These are phyloP conservation scores for Auricularia heimuer DNA, from an alignment of 768 basidiomycete genomes.

Conservation along the genomic window DNA sequence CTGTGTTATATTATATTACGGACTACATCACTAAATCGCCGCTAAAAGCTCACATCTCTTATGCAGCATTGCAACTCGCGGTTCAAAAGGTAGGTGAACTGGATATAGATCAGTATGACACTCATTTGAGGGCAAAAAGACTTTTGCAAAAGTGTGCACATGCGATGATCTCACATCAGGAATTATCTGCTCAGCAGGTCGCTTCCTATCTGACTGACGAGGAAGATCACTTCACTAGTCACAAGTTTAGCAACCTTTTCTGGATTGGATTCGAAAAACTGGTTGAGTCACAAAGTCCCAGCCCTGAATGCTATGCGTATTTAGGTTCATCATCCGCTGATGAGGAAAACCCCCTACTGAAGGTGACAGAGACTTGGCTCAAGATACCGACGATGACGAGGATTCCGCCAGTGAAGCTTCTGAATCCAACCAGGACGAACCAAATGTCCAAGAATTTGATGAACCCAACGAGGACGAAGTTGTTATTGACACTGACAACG, in stretches of 20 bases:
- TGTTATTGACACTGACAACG: neutral
- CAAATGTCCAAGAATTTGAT: neutral
- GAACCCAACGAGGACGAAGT: neutral
- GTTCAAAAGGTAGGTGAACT: constrained; percentile 1
- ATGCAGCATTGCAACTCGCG: constrained; percentile 2
- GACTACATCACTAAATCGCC: constrained; percentile 29
- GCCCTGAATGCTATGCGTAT: neutral
- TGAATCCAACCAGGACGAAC: neutral
- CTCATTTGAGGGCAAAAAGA: neutral
- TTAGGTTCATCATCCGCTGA: neutral
- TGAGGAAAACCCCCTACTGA: neutral
- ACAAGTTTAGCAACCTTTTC: constrained; percentile 9
- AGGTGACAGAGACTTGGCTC: neutral
- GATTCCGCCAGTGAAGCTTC: neutral
- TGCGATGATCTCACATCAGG: constrained; percentile 15
- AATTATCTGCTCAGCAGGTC: constrained; percentile 22
- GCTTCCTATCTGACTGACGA: constrained; percentile 20
- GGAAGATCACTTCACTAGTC: constrained; percentile 15
- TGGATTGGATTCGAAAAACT: neutral
- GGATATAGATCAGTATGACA: neutral
- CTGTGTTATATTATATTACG: constrained; percentile 26
- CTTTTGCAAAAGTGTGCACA: constrained; percentile 10
- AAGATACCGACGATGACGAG: neutral
- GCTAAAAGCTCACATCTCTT: constrained; percentile 14
- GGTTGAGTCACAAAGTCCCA: neutral